Percentiles rank a stretch among this genome's conserved stretches.
Evolutionary conservation across 1,284 basidiomycete species (phyloP).

Genomic region (Cryptococcus depauperatus): DNA sequence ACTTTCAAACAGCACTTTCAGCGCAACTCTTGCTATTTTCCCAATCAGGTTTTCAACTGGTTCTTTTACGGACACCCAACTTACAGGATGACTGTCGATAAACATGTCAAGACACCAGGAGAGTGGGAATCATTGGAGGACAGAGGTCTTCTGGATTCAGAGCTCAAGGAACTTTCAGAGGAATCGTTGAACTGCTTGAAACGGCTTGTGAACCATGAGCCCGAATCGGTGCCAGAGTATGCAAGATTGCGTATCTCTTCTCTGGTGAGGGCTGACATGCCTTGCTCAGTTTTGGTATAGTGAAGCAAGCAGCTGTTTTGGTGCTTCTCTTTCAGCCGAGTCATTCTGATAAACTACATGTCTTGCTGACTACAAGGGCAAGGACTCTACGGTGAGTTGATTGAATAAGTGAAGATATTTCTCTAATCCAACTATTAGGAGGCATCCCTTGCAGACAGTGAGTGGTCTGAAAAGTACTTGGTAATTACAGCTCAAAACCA

Average conservation of each 20-base stretch:
- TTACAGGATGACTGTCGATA: background rate
- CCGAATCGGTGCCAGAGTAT: constrained; percentile 1
- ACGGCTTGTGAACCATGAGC: constrained; percentile 1
- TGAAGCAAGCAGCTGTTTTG: constrained; percentile 59
- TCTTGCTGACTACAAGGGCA: constrained; percentile 74
- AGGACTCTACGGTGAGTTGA: constrained; percentile 55
- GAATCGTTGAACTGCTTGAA: constrained; percentile 14
- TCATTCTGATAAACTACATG: constrained; percentile 53
- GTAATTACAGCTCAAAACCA: background rate
- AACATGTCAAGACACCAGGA: background rate
- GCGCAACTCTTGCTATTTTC: too few species aligned
- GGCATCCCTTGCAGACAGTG: constrained; percentile 36
- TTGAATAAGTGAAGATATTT: background rate
- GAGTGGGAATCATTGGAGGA: background rate
- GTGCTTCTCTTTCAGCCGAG: constrained; percentile 64
- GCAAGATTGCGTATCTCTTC: background rate
- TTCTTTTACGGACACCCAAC: too few species aligned
- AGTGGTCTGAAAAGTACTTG: constrained; percentile 1
- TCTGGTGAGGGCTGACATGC: background rate
- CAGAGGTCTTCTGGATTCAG: constrained; percentile 3
- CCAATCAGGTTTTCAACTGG: too few species aligned
- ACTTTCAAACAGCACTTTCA: too few species aligned
- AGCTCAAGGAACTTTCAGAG: constrained; percentile 17
- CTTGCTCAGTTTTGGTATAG: constrained; percentile 30
- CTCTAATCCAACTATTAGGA: constrained; percentile 8